phyloP scores from a whole-genome alignment of 148 eudicot genomes.

The Rhododendron molle region DNA sequence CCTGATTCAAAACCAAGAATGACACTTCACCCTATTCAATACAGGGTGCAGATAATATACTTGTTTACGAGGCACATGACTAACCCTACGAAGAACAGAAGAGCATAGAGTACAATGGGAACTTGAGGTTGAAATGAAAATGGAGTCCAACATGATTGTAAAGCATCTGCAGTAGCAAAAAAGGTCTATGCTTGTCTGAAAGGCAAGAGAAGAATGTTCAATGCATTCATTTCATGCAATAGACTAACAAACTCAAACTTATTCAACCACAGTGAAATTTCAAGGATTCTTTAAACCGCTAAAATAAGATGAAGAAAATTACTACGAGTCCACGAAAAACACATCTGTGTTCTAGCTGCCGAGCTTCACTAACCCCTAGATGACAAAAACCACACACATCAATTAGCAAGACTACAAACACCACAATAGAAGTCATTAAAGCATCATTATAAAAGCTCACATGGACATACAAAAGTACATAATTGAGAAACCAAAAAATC shows the following conservation, averaged over 20 bases:
- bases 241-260: not conserved
- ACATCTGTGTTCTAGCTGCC: constrained; percentile 44
- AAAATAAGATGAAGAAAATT: constrained; percentile 38
- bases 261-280: constrained; percentile 9
- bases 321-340: constrained; percentile 40
- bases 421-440: constrained; percentile 9
- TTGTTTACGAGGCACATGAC: not conserved
- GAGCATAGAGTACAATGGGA: not conserved
- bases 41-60: not conserved
- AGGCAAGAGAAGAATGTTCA: not conserved
- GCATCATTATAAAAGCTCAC: constrained; percentile 6
- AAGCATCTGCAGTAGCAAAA: not conserved
- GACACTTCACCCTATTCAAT: not conserved
- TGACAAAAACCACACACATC: constrained; percentile 26
- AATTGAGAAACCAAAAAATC: not conserved
- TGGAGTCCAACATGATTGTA: not conserved
- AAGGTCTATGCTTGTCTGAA: not conserved
- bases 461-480: not conserved
- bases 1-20: not conserved
- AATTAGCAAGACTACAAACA: constrained; percentile 24
- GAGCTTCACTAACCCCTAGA: constrained; percentile 56
- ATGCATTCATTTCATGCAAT: not conserved
- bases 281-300: not conserved
- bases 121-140: not conserved
- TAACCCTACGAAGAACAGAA: not conserved